Evolutionary conservation across 2,329 filamentous ascomycete genomes (phyloP).

Genomic region (Ophiostoma australiae): DNA sequence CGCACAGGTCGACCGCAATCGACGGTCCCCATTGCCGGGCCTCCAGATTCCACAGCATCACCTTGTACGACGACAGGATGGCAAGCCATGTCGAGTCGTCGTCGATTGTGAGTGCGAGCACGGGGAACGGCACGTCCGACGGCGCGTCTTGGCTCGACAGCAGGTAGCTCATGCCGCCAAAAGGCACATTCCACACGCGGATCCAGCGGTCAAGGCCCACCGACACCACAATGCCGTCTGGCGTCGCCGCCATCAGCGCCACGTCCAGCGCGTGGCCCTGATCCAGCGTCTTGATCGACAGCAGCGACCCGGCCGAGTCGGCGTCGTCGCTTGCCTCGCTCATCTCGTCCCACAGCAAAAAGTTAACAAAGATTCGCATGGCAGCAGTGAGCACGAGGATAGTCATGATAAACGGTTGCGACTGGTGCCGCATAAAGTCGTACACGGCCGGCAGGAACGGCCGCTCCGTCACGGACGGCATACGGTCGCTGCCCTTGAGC

Average conservation of each 20-base stretch:
- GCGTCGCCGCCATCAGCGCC: conserved; percentile 57
- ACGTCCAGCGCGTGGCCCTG: conserved; percentile 66
- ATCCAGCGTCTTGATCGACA: conserved; percentile 57
- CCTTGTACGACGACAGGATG: conserved; percentile 54
- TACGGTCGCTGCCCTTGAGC: conserved; percentile 61
- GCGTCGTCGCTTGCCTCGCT: conserved; percentile 38
- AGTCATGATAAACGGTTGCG: conserved; percentile 56
- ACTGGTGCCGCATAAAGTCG: conserved; percentile 61
- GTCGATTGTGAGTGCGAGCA: conserved; percentile 61
- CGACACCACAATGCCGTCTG: conserved; percentile 61
- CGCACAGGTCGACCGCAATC: conserved; percentile 50
- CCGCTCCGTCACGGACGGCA: conserved; percentile 46
- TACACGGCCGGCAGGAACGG: conserved; percentile 55
- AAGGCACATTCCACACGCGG: conserved; percentile 59
- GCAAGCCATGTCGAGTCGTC: conserved; percentile 61
- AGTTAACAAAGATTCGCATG: conserved; percentile 67
- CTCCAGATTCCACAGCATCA: conserved; percentile 60
- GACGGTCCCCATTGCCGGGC: conserved; percentile 53
- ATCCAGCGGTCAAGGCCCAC: conserved; percentile 66
- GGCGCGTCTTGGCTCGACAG: conserved; percentile 38
- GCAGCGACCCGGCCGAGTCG: conserved; percentile 40
- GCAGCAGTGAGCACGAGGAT: conserved; percentile 59
- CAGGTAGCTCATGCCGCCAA: conserved; percentile 40
- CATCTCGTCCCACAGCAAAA: conserved; percentile 49
- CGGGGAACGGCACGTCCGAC: conserved; percentile 46